A percentile compares a stretch with the other conserved stretches of the same genome.
Conservation (phyloP, 129 eudicot genomes). For the Glebionis coronaria region DNA sequence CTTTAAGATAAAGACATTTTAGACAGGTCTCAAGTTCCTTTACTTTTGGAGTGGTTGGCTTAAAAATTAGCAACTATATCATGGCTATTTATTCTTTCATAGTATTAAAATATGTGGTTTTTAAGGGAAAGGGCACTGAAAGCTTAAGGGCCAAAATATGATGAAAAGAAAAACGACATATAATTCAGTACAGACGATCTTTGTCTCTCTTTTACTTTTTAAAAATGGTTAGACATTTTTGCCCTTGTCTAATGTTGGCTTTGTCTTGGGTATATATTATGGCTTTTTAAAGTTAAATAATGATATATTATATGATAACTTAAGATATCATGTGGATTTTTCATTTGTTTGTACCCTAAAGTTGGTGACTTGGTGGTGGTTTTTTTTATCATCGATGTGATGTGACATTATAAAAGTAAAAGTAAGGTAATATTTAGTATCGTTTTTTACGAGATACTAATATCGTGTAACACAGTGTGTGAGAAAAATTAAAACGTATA, state of each 20-base stretch:
- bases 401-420: no score
- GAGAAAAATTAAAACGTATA: no score
- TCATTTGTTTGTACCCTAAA: slow-evolving; percentile 21
- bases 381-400: slow-evolving; percentile 24
- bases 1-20: slow-evolving; percentile 17
- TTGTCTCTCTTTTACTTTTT: slow-evolving; percentile 9
- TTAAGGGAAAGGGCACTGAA: slow-evolving; percentile 1
- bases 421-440: no score
- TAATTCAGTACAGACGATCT: slow-evolving; percentile 13
- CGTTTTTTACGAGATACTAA: no score
- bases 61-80: slow-evolving; percentile 12
- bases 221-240: slow-evolving; percentile 8
- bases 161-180: slow-evolving; percentile 2
- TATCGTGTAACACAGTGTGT: no score
- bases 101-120: slow-evolving; percentile 6
- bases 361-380: slow-evolving; percentile 20
- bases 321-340: slow-evolving; percentile 27
- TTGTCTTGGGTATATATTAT: neutral
- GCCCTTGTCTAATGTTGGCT: slow-evolving; percentile 1
- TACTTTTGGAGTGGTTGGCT: slow-evolving; percentile 20
- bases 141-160: slow-evolving; percentile 12
- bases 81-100: slow-evolving; percentile 7
- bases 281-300: slow-evolving; percentile 15
- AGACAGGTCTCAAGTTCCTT: slow-evolving; percentile 21
- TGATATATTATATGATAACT: slow-evolving; percentile 12